Evolutionary conservation across 345 rosid species (phyloP), one percentile per base, ranked within the genome.

Genomic region (Gossypium thurberi): DNA sequence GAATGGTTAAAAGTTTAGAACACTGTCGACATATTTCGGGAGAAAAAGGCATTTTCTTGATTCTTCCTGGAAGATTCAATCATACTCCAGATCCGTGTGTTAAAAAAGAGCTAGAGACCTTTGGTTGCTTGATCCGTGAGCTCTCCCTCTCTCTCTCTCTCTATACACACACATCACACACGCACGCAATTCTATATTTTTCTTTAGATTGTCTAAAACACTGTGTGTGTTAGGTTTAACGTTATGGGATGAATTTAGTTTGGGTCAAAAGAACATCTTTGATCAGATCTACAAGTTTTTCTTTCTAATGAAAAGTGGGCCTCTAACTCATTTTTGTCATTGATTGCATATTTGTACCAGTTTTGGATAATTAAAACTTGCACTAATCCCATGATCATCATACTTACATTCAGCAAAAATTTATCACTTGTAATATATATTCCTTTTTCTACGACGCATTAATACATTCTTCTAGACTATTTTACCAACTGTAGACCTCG

Each of bases 1-100:
- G 51, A 47, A 15, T 15, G 58, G 67, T 62, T 21, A 44, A 74
- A 43, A 77, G 67, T 63, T 21, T 12, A 42, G 42, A 56, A 21
- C 8, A 21, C 25, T 28, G 13, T 28, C 47, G 17, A 43, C 71
- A 42, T 66, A 33, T 48, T 70, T 46, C 23, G 48, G 65, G 47
- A 66, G 20, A 51, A 51, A 62, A 46, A 56, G 52, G 50, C 73
- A 7, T 51, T 72, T 66, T 18, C 71, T 37, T 59, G 64, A 33
- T 28, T 28, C 55, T 68, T 60, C 60, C 62, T 37, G 50, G 59
- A 67, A 70, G 70, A 63, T 67, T 78, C 74, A 51, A 20, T 65
- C 81, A n/a, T n/a, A 55, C 72, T 69, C 61, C 79, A 81, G 84
- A 82, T 82, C 86, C 37, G 84, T 46, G 74, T 62, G 53, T 58